These are phyloP conservation scores for Cladorrhinum sp. DNA, from an alignment of 2,329 filamentous ascomycete species.

Conservation along the genomic window DNA sequence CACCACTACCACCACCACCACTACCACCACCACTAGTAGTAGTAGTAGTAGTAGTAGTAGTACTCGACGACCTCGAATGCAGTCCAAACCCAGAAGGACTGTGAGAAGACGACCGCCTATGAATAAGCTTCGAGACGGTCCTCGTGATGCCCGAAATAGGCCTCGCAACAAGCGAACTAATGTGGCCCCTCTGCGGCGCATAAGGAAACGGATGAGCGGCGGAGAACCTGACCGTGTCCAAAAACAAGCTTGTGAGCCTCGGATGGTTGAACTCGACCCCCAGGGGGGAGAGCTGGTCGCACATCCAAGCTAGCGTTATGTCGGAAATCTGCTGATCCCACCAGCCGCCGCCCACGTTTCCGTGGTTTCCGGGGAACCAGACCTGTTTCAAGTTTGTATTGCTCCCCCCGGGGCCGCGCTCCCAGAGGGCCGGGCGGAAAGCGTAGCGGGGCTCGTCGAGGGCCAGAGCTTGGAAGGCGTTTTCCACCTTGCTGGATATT, in stretches of 20 bases:
- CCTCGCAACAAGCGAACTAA: slow-evolving; percentile 10
- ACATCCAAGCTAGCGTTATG: slow-evolving; percentile 36
- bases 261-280: slow-evolving; percentile 33
- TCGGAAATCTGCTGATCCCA: slow-evolving; percentile 34
- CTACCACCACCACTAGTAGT: too few relatives aligned
- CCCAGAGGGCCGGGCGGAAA: slow-evolving; percentile 44
- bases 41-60: too few relatives aligned
- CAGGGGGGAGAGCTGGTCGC: slow-evolving; percentile 33
- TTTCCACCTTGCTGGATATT: slow-evolving; percentile 39
- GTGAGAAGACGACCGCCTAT: background rate
- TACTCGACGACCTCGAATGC: too few relatives aligned
- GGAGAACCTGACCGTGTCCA: slow-evolving; percentile 31
- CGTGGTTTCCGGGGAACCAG: slow-evolving; percentile 63
- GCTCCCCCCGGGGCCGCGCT: slow-evolving; percentile 30
- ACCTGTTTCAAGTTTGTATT: slow-evolving; percentile 34
- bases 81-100: background rate
- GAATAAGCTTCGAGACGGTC: slow-evolving; percentile 14
- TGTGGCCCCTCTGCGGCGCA: slow-evolving; percentile 14
- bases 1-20: too few relatives aligned
- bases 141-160: slow-evolving; percentile 18
- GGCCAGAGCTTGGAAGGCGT: slow-evolving; percentile 51
- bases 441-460: slow-evolving; percentile 46
- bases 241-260: slow-evolving; percentile 28
- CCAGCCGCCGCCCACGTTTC: slow-evolving; percentile 62
- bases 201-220: slow-evolving; percentile 35